These are phyloP conservation scores for Margaritispora aquatica DNA, from an alignment of 495 filamentous ascomycete genomes.

Conservation along the genomic window DNA sequence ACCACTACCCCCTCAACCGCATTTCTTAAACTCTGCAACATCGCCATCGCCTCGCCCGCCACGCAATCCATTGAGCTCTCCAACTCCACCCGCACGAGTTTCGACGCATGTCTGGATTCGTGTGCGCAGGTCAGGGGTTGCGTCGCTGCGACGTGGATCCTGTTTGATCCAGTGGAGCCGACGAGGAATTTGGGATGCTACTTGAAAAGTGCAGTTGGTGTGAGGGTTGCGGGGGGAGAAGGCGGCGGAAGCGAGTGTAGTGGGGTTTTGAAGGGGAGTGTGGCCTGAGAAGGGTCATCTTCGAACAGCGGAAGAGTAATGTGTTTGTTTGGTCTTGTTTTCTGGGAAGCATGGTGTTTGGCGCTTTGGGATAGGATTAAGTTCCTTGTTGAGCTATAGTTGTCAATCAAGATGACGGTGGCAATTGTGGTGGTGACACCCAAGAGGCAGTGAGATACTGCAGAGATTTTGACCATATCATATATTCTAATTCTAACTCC, in stretches of 20 bases:
- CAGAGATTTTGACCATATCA: no score
- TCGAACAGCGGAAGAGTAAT: no score
- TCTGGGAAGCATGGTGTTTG: no score
- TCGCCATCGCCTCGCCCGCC: neutral
- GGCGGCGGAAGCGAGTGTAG: neutral
- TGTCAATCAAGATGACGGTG: no score
- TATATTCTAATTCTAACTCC: no score
- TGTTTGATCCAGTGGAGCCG: constrained; percentile 12
- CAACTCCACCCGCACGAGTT: constrained; percentile 2
- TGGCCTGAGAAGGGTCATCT: neutral
- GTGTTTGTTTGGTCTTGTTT: no score
- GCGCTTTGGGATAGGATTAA: no score
- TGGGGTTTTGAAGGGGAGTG: neutral
- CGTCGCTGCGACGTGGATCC: constrained; percentile 15
- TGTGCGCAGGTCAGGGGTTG: constrained; percentile 11
- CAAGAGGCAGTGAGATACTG: no score
- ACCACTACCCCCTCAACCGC: neutral
- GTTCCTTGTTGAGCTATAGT: no score
- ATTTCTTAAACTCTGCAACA: constrained; percentile 6
- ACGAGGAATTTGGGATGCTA: constrained; percentile 13
- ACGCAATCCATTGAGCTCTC: constrained; percentile 5
- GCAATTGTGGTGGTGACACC: no score
- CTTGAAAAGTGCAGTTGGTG: constrained; percentile 13
- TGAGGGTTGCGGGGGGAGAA: neutral
- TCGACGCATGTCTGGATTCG: constrained; percentile 11